These are phyloP conservation scores for Cymodocea nodosa DNA, from an alignment of 116 monocot species.

Conservation along the genomic window DNA sequence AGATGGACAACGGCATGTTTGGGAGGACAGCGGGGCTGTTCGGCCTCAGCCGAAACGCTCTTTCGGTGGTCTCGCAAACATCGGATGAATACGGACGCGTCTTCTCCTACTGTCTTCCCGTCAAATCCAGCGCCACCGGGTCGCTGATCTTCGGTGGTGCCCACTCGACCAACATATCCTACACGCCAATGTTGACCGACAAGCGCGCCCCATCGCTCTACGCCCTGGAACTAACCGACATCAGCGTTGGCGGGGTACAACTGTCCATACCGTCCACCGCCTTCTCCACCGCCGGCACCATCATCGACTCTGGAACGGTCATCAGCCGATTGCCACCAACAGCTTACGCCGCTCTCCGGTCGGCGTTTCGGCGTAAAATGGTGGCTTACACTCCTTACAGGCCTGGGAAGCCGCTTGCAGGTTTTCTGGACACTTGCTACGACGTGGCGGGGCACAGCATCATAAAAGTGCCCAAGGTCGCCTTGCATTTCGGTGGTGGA, in stretches of 20 bases:
- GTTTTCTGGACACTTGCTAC: conserved; percentile 16
- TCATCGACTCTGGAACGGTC: conserved; percentile 48
- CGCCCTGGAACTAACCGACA: conserved; percentile 14
- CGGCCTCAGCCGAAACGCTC: conserved; percentile 22
- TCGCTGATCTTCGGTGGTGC: conserved; percentile 10
- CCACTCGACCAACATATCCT: not conserved
- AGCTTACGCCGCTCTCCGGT: conserved; percentile 22
- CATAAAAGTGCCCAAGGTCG: not conserved
- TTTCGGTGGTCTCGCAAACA: conserved; percentile 31
- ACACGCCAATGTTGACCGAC: conserved; percentile 21
- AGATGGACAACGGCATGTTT: conserved; percentile 36
- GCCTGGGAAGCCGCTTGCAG: not conserved
- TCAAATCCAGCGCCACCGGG: conserved; percentile 8
- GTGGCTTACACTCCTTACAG: conserved; percentile 5
- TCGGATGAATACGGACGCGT: conserved; percentile 8
- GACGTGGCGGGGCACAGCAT: not conserved
- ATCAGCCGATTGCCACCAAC: conserved; percentile 27
- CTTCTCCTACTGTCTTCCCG: conserved; percentile 63
- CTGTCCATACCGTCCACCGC: conserved; percentile 10
- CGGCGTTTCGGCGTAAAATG: conserved; percentile 22
- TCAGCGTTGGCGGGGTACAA: conserved; percentile 21
- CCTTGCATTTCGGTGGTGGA: conserved; percentile 8
- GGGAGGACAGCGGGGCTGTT: conserved; percentile 32
- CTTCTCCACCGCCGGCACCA: conserved; percentile 14
- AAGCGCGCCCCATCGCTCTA: conserved; percentile 8